Evolutionary conservation across 192 early-diverging fungal genomes (phyloP), one percentile per base, ranked within the genome.

Genomic region (Rhizophagus clarus): DNA sequence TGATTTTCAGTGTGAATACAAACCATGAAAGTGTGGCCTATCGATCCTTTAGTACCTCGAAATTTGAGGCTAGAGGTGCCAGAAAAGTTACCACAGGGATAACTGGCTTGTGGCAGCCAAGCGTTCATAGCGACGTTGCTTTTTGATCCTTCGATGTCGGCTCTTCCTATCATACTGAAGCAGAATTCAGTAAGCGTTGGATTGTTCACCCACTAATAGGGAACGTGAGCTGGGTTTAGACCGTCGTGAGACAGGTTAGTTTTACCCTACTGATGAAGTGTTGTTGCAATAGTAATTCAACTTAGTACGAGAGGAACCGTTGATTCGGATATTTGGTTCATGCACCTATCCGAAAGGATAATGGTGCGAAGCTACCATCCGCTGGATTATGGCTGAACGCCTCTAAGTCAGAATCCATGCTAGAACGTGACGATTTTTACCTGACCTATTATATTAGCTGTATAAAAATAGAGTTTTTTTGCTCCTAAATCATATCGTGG

Each of bases 241-340:
- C 93, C 91, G 93, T 94, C 92, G 93, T 94, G 94, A 95, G 94
- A 94, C 92, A 94, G 93, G 94, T 95, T 94, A 94, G 94, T 95
- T 95, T 95, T 95, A 93, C 92, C 92, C 92, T 94, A 94, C 92
- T 95, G 93, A 93, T 92, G 90, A 87, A 91, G 84, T 82, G 87
- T 88, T 92, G 82, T 90, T 83, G 86, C 88, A 89, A 92, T 84
- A 93, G 91, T 91, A 91, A 92, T 89, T 87, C 81, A 91, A 90
- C 83, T 88, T 87, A 92, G 91, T 92, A 91, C 92, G 88, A 93
- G 90, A 93, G 89, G 90, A 93, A 91, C 91, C 81, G 79, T 88
- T 89, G 80, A 86, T 88, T 92, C 91, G 84, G 87, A 91, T 91
- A 92, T 85, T 92, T 92, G 90, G 91, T 87, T 84, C 40, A 40